A percentile compares a stretch with the other conserved stretches of the same genome.
Evolutionary conservation across 148 eudicot genomes (phyloP).

Genomic region (Rhododendron ovatum): DNA sequence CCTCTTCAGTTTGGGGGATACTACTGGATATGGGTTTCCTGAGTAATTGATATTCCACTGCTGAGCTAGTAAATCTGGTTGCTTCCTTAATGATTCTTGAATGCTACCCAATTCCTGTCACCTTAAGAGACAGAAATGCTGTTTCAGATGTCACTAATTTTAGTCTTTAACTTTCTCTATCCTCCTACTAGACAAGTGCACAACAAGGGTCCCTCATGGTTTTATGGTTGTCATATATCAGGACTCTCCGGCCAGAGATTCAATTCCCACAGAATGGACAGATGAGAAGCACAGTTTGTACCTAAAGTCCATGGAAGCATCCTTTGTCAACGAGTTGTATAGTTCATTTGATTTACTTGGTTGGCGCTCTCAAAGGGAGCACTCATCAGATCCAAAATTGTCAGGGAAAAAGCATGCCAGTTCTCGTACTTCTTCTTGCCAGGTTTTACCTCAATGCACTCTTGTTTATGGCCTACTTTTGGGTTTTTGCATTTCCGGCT

Average conservation of each 20-base stretch:
- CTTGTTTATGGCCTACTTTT: not conserved
- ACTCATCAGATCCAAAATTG: constrained; percentile 27
- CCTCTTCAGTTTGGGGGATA: not conserved
- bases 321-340: constrained; percentile 76
- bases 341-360: constrained; percentile 44
- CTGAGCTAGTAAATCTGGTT: not conserved
- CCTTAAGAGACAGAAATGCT: not conserved
- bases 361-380: constrained; percentile 23
- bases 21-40: not conserved
- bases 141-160: not conserved
- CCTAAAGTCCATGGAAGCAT: constrained; percentile 83
- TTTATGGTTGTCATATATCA: constrained; percentile 20
- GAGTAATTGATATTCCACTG: not conserved
- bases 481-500: not conserved
- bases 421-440: constrained; percentile 24
- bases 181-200: not conserved
- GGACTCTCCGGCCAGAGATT: constrained; percentile 32
- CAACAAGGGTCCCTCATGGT: not conserved
- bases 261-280: constrained; percentile 63
- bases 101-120: not conserved
- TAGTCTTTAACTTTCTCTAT: not conserved
- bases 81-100: not conserved
- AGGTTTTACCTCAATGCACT: constrained; percentile 35
- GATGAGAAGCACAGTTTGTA: constrained; percentile 83
- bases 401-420: constrained; percentile 22